These are phyloP conservation scores for Tritrichomonas foetus DNA, from an alignment of 208 protist genomes.

Conservation along the genomic window DNA sequence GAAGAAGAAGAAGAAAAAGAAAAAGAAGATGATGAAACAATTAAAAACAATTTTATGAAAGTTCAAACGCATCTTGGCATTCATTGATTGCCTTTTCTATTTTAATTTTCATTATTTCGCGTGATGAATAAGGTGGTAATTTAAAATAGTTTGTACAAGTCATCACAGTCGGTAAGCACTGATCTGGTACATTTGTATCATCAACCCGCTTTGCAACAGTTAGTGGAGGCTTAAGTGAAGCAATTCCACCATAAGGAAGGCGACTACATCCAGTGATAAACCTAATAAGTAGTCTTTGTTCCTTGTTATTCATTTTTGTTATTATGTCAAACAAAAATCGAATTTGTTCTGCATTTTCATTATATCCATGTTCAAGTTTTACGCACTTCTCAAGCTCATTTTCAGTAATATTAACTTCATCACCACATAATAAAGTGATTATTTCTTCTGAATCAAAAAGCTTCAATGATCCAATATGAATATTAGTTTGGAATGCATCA, in stretches of 20 bases:
- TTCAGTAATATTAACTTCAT: background rate
- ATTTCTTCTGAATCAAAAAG: background rate
- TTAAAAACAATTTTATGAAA: background rate
- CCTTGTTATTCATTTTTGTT: background rate
- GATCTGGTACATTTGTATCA: background rate
- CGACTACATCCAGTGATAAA: constrained; percentile 1
- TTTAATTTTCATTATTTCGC: constrained; percentile 9
- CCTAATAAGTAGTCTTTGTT: background rate
- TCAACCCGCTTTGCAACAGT: background rate
- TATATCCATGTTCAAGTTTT: background rate
- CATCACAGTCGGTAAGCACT: background rate
- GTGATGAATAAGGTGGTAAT: background rate
- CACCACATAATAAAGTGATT: background rate
- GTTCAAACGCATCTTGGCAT: background rate
- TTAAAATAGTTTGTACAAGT: constrained; percentile 39
- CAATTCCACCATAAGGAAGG: background rate
- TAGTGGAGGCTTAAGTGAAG: background rate
- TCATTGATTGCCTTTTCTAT: background rate
- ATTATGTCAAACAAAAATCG: background rate
- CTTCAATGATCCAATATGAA: background rate
- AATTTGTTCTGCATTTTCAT: background rate
- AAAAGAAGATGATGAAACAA: too few species aligned
- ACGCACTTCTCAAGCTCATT: background rate
- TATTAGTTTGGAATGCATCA: background rate
- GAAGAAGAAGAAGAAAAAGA: too few species aligned